These are phyloP conservation scores for Amanita inopinata DNA, from an alignment of 768 basidiomycete species.

Conservation along the genomic window DNA sequence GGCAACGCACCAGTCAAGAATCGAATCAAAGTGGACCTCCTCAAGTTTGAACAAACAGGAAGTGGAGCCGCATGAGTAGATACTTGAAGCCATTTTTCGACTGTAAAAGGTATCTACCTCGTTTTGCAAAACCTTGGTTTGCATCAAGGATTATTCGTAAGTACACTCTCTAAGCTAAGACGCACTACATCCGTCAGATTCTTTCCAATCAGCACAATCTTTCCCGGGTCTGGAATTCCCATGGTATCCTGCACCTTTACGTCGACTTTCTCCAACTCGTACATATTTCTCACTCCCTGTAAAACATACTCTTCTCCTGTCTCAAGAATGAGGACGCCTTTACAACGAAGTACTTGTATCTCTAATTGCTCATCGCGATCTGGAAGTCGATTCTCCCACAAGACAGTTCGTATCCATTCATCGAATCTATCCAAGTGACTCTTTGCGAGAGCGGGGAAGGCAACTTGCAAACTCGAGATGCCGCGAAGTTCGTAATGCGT, in stretches of 20 bases:
- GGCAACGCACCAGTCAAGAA: constrained; percentile 19
- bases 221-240: constrained; percentile 56
- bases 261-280: constrained; percentile 57
- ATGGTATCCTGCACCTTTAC: constrained; percentile 23
- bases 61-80: background rate
- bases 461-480: constrained; percentile 74
- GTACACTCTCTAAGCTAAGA: constrained; percentile 36
- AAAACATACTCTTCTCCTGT: constrained; percentile 59
- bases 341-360: constrained; percentile 74
- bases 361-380: constrained; percentile 14
- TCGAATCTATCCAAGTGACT: constrained; percentile 49
- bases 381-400: constrained; percentile 70
- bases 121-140: background rate
- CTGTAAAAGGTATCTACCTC: background rate
- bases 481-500: constrained; percentile 67
- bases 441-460: constrained; percentile 48
- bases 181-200: constrained; percentile 53
- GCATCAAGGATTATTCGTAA: constrained; percentile 11
- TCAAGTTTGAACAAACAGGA: constrained; percentile 19
- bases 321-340: constrained; percentile 61
- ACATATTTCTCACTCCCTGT: constrained; percentile 88
- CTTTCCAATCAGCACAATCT: constrained; percentile 83
- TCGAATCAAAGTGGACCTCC: constrained; percentile 25
- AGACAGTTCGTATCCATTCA: constrained; percentile 66
- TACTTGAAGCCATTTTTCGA: background rate